Evolutionary conservation across 345 rosid species (phyloP).

Genomic region (Carallia brachiata): DNA sequence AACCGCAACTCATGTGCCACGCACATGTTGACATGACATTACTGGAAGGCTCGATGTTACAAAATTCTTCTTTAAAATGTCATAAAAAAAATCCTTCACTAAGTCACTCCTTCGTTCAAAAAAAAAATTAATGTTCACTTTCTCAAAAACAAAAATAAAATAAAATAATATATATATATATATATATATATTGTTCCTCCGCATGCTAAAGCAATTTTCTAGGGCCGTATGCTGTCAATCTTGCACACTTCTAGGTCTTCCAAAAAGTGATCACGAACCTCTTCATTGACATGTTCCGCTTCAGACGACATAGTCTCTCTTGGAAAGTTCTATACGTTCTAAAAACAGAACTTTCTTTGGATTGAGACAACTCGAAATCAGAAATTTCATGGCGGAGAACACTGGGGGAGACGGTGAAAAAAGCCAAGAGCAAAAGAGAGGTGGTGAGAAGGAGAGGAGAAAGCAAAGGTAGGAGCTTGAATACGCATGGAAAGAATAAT

Average conservation of each 20-base stretch:
- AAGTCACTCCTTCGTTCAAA: not conserved
- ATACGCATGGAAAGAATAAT: constrained; percentile 65
- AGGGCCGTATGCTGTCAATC: constrained; percentile 19
- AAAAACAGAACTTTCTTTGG: constrained; percentile 39
- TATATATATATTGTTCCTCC: not conserved
- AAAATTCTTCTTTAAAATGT: not conserved
- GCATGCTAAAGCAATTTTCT: not conserved
- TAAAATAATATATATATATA: too few relatives aligned
- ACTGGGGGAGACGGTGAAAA: constrained; percentile 45
- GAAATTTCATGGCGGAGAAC: constrained; percentile 17
- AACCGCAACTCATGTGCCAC: not conserved
- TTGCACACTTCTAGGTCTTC: constrained; percentile 64
- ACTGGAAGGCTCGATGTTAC: not conserved
- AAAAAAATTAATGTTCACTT: too few relatives aligned
- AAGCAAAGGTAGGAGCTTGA: constrained; percentile 74
- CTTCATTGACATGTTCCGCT: constrained; percentile 33
- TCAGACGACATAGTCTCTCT: constrained; percentile 41
- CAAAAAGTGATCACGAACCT: constrained; percentile 13
- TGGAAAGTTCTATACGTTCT: constrained; percentile 38
- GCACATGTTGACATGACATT: constrained; percentile 1
- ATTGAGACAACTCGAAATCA: constrained; percentile 28
- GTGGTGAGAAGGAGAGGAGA: constrained; percentile 86
- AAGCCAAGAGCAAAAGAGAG: constrained; percentile 60
- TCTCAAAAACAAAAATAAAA: too few relatives aligned
- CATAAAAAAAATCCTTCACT: not conserved